A percentile compares a stretch with the other conserved stretches of the same genome.
phyloP scores from a whole-genome alignment of 169 alveolate genomes.

The Pseudocohnilembus persalinus region DNA sequence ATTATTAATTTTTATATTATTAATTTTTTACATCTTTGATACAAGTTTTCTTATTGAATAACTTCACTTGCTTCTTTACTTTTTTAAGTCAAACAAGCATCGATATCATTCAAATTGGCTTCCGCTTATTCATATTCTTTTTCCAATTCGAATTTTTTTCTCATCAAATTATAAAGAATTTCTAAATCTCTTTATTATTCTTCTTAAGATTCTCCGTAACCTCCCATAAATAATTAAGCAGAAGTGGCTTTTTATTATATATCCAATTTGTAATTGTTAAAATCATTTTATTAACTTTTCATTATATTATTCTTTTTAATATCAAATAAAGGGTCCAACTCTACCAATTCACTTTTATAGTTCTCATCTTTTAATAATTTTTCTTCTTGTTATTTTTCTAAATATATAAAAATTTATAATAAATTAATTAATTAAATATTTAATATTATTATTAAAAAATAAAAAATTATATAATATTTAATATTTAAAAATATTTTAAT shows the following conservation, averaged over 20 bases:
- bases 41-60: slow-evolving; percentile 32
- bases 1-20: too few species aligned
- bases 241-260: slow-evolving; percentile 28
- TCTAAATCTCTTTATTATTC: neutral
- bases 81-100: slow-evolving; percentile 38
- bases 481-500: too few species aligned
- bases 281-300: slow-evolving; percentile 18
- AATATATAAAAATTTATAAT: neutral
- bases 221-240: slow-evolving; percentile 20
- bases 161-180: slow-evolving; percentile 28
- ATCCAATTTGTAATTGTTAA: slow-evolving; percentile 29
- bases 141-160: slow-evolving; percentile 39
- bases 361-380: neutral
- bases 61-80: slow-evolving; percentile 41
- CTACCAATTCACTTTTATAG: neutral
- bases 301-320: slow-evolving; percentile 46
- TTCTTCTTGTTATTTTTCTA: slow-evolving; percentile 12
- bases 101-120: slow-evolving; percentile 43
- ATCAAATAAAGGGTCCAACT: slow-evolving; percentile 29
- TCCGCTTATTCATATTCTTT: slow-evolving; percentile 49
- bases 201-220: neutral
- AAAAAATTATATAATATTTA: too few species aligned
- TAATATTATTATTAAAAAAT: too few species aligned
- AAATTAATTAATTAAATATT: too few species aligned
- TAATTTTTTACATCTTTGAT: neutral